Evolutionary conservation across 148 eudicot genomes (phyloP).

Genomic region (Arctostaphylos glauca): DNA sequence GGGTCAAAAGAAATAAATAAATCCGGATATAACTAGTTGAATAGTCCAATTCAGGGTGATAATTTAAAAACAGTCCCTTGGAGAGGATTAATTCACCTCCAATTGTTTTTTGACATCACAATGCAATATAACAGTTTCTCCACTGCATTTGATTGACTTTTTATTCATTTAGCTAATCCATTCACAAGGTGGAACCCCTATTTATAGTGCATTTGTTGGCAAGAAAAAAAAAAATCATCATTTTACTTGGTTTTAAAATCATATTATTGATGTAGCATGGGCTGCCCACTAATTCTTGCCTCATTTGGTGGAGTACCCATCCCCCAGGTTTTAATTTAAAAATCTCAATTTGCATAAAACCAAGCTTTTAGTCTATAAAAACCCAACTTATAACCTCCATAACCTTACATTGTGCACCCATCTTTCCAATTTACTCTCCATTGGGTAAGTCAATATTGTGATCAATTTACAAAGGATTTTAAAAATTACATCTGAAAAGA

Average conservation of each 20-base stretch:
- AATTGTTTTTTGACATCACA: background rate
- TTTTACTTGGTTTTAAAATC: background rate
- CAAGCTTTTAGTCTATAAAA: conserved; percentile 14
- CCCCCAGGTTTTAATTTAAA: background rate
- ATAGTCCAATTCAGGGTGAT: no score
- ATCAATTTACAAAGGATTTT: background rate
- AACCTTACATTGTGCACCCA: background rate
- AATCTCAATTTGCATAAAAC: conserved; percentile 12
- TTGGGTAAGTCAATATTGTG: background rate
- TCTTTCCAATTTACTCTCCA: background rate
- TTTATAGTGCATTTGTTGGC: conserved; percentile 4
- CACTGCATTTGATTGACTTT: conserved; percentile 11
- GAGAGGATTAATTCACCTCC: conserved; percentile 3
- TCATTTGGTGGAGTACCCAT: conserved; percentile 26
- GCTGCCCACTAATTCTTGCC: conserved; percentile 25
- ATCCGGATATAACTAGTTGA: no score
- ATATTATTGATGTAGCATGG: background rate
- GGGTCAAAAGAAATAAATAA: no score
- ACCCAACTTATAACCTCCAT: background rate
- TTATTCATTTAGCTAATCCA: background rate
- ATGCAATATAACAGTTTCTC: background rate
- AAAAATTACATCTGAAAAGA: background rate
- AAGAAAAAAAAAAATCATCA: background rate
- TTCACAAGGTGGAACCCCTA: conserved; percentile 15
- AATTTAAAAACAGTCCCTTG: no score